Conservation (phyloP, 257 asterid species). For the Nicotiana attenuata region DNA sequence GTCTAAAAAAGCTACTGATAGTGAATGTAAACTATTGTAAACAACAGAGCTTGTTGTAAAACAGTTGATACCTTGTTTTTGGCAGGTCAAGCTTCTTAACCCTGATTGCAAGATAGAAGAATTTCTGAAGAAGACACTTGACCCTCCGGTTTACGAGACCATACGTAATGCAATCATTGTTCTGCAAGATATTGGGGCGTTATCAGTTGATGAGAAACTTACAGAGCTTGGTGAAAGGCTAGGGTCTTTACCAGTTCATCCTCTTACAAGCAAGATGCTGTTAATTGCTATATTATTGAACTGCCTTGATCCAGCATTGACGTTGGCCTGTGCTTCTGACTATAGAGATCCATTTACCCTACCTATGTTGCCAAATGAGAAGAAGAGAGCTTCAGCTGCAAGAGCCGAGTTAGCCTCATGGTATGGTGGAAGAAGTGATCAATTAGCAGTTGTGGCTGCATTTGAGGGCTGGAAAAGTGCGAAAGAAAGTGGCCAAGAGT, state of each 20-base stretch:
- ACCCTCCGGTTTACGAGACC: slow-evolving; percentile 83
- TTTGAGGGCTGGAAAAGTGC: slow-evolving; percentile 82
- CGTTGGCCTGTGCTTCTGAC: slow-evolving; percentile 85
- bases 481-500: slow-evolving; percentile 47
- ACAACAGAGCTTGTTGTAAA: background rate
- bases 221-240: slow-evolving; percentile 83
- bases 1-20: background rate
- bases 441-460: slow-evolving; percentile 81
- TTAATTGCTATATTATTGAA: slow-evolving; percentile 65
- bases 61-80: background rate
- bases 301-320: slow-evolving; percentile 89
- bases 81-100: slow-evolving; percentile 81
- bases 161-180: slow-evolving; percentile 62
- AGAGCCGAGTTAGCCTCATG: slow-evolving; percentile 64
- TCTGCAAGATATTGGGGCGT: slow-evolving; percentile 88
- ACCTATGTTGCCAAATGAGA: slow-evolving; percentile 62
- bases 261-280: slow-evolving; percentile 91
- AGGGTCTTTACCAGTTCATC: slow-evolving; percentile 91
- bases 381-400: slow-evolving; percentile 65
- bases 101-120: slow-evolving; percentile 73
- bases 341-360: slow-evolving; percentile 68
- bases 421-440: slow-evolving; percentile 80
- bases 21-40: background rate
- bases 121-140: slow-evolving; percentile 71
- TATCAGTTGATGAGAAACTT: slow-evolving; percentile 66